Conservation (phyloP, 306 rosid species). For the Ormosia emarginata region DNA sequence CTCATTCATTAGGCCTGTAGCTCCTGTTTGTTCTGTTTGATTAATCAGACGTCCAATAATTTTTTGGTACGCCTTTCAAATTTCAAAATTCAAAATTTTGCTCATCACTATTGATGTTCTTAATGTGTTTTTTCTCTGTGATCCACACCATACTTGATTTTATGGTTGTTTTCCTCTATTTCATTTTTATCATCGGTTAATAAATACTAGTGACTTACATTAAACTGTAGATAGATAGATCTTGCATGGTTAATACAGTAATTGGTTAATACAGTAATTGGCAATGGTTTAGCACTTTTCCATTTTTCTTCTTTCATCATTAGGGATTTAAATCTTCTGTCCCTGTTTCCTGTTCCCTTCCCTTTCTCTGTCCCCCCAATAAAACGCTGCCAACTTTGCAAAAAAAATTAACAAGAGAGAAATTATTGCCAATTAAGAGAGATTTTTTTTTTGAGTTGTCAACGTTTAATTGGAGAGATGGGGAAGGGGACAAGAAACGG, state of each 20-base stretch:
- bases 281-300: not conserved
- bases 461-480: too few species aligned
- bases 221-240: not conserved
- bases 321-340: too few species aligned
- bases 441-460: not conserved
- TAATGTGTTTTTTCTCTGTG: not conserved
- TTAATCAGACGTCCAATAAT: not conserved
- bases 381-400: too few species aligned
- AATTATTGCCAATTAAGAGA: too few species aligned
- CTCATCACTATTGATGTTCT: not conserved
- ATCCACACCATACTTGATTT: not conserved
- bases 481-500: not conserved
- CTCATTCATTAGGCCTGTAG: not conserved
- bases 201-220: not conserved
- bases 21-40: not conserved
- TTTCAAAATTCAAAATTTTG: not conserved
- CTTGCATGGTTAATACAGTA: not conserved
- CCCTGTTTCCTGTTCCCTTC: too few species aligned
- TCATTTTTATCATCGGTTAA: not conserved
- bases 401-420: too few species aligned
- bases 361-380: too few species aligned
- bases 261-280: not conserved
- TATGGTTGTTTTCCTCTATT: not conserved
- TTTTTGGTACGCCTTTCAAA: not conserved
- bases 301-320: not conserved